Evolutionary conservation across 2,329 filamentous ascomycete species (phyloP), one percentile per base, ranked within the genome.

Genomic region (Aciculosporium take): DNA sequence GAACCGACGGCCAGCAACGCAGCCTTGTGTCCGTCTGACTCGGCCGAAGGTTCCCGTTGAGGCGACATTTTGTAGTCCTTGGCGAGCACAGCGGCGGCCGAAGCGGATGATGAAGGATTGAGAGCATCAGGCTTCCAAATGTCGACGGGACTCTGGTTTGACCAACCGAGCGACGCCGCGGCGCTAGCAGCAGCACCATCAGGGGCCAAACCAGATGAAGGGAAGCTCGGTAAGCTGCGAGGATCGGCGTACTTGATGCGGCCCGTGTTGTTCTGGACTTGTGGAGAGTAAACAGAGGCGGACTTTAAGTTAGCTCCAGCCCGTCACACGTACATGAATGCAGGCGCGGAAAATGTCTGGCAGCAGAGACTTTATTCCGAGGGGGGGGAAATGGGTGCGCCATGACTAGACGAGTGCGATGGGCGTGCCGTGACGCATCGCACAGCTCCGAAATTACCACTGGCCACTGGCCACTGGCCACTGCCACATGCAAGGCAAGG

Each of bases 151-250:
- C 76, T 83, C 50, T 76, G 75, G 53, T 76, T 83, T 37, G 75
- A 69, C 67, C 84, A 83, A 39, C 84, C 84, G 35, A 89, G 65
- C 39, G 72, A 74, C 31, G 84, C 84, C 41, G 85, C 86, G 42
- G 82, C 76, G 48, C 80, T 74, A 45, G 84, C 84, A 43, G 84
- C 84, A 39, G 70, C 67, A 51, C 63, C 66, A 50, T 71, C 66
- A 34, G 66, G 51, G 41, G 58, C 63, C 44, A 85, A 67, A 29
- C 83, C 81, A 43, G 69, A 58, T 8, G 80, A 78, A 10, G 84
- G 83, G 52, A 72, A 89, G 53, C 80, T 83, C 29, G 84, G 84
- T 18, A 91, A 71, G 51, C 84, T 78, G 53, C 76, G 69, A 33
- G 82, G 74, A 52, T 75, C 72, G 45, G 83, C 83, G 66, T 86